These are phyloP conservation scores for Agroathelia rolfsii DNA, from an alignment of 1,284 basidiomycete genomes.

Conservation along the genomic window DNA sequence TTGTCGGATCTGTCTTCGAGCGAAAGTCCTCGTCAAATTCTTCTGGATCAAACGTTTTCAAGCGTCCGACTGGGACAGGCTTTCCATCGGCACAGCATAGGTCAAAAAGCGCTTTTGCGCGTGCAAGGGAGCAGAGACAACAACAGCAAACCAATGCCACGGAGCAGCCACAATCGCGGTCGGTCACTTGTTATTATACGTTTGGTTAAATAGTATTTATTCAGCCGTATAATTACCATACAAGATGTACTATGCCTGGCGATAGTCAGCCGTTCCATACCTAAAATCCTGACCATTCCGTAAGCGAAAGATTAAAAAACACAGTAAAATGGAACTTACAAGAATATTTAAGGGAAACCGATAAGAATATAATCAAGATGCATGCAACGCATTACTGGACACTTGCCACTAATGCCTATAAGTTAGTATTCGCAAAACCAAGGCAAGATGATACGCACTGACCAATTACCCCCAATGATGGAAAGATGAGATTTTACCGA, in stretches of 20 bases:
- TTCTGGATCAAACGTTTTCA: slow-evolving; percentile 6
- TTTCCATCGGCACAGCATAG: slow-evolving; percentile 56
- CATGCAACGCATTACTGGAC: no score
- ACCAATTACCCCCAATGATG: no score
- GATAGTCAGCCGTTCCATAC: no score
- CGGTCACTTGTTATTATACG: slow-evolving; percentile 10
- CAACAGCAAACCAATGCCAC: slow-evolving; percentile 10
- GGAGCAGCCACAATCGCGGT: slow-evolving; percentile 17
- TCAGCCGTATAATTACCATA: no score
- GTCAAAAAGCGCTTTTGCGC: slow-evolving; percentile 53
- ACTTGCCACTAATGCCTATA: no score
- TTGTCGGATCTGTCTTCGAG: slow-evolving; percentile 53
- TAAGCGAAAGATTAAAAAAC: slow-evolving; percentile 32
- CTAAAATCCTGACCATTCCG: slow-evolving; percentile 6
- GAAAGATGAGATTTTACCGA: no score
- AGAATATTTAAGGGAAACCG: slow-evolving; percentile 64
- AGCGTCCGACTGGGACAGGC: slow-evolving; percentile 24
- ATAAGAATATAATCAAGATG: no score
- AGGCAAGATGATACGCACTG: no score
- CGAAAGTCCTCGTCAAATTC: slow-evolving; percentile 29
- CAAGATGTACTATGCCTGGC: no score
- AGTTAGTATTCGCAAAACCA: no score
- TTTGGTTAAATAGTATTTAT: neutral
- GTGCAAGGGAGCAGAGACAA: slow-evolving; percentile 27
- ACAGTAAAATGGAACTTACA: slow-evolving; percentile 45